Evolutionary conservation across 1,139 yeast genomes (phyloP).

Genomic region (Yamadazyma aaseri): DNA sequence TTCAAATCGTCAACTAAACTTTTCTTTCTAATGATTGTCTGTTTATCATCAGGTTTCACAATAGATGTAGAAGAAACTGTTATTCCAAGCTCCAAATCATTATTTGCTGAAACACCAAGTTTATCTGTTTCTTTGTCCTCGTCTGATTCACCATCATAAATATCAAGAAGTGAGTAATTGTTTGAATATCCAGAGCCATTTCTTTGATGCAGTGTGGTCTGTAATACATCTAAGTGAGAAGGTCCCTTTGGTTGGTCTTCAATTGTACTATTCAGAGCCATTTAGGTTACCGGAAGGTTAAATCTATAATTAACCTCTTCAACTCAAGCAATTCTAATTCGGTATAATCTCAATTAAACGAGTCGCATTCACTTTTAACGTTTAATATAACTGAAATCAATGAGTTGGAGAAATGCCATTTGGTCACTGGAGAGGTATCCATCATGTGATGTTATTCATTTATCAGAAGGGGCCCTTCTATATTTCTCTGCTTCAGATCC

Average conservation of each 20-base stretch:
- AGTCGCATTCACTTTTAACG: too few species aligned
- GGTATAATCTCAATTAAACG: too few species aligned
- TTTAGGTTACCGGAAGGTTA: too few species aligned
- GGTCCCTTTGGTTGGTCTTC: too few species aligned
- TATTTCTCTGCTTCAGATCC: constrained; percentile 23
- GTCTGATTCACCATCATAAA: constrained; percentile 23
- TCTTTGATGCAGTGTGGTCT: constrained; percentile 4
- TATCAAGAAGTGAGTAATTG: constrained; percentile 31
- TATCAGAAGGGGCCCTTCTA: constrained; percentile 36
- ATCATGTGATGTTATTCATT: constrained; percentile 30
- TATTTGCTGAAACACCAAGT: neutral
- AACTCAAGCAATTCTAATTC: too few species aligned
- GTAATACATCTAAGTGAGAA: constrained; percentile 2
- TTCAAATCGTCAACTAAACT: neutral
- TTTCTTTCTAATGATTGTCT: constrained; percentile 3
- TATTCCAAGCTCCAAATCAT: neutral
- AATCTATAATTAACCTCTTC: too few species aligned
- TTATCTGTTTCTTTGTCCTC: constrained; percentile 1
- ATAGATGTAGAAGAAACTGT: neutral
- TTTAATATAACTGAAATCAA: too few species aligned
- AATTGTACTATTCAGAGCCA: too few species aligned
- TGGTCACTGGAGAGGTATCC: constrained; percentile 27
- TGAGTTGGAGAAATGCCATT: constrained; percentile 41
- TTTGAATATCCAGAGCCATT: constrained; percentile 23
- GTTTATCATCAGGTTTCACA: neutral